Base-by-base conservation (phyloP, 2,329 filamentous ascomycete species). In the Pseudocercospora crystallina region DNA sequence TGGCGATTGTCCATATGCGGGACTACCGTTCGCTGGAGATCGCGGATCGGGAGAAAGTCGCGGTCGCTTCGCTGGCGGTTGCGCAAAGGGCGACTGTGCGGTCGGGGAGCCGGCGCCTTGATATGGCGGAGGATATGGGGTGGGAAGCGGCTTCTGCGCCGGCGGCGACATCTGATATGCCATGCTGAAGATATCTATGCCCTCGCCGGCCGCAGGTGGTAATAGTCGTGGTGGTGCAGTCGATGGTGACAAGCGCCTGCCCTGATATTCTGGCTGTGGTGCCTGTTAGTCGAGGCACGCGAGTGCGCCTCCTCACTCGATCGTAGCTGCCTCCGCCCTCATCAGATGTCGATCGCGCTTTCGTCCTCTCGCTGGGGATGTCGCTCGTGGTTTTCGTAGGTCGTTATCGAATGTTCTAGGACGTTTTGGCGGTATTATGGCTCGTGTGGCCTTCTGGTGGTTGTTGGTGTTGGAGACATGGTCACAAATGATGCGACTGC, bases 11-110 rank as follows among this genome's bases (percentile, higher is more conserved):
- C 53, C 49, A 51, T 62, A 87, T 43, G 74, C 56, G 7, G 57
- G 50, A 41, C 53, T 55, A 14, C 58, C 77, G 51, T 85, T 84
- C 59, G 85, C 84, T 35, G 65, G 77, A 44, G 86, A 84, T n/a
- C 78, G 73, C 31, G 84, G 80, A 50, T 84, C 84, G 44, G 86
- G 84, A 20, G 86, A 89, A 41, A 88, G 73, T 49, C 83, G 85
- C 67, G 80, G 85, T 67, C 87, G 81, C 74, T 94, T 92, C 52
- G 80, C 82, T 12, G 88, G 84, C 42, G 87, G 87, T 42, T 85
- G 80, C 71, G 86, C 73, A 26, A 70, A 65, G 2, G 58, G 50
- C 8, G 60, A 56, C 39, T 60, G 49, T 39, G 49, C 57, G 59
- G 83, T 50, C 9, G 64, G 62, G 31, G 63, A 65, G 15, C 45